Conservation (phyloP, 805 yeast genomes). For the Nakazawaea molendinolei region DNA sequence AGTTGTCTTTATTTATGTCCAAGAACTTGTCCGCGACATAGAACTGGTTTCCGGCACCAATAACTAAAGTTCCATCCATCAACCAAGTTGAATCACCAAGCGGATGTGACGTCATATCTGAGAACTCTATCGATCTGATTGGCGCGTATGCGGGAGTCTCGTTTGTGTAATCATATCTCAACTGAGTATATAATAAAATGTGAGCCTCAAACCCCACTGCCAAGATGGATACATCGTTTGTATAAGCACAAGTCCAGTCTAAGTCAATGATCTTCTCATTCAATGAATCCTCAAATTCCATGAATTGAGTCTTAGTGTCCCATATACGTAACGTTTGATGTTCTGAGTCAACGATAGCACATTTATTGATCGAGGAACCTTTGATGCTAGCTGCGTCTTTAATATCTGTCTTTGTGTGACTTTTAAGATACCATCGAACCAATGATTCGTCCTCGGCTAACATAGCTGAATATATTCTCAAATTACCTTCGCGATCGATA, state of each 20-base stretch:
- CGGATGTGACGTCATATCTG: conserved; percentile 64
- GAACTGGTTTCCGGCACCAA: conserved; percentile 87
- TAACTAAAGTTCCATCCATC: conserved; percentile 66
- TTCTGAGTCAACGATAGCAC: conserved; percentile 62
- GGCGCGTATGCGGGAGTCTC: conserved; percentile 70
- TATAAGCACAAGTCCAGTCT: conserved; percentile 78
- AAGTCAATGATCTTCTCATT: conserved; percentile 48
- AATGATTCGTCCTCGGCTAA: conserved; percentile 17
- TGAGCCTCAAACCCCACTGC: conserved; percentile 69
- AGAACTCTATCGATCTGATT: conserved; percentile 65
- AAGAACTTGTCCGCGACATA: conserved; percentile 70
- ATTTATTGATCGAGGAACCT: conserved; percentile 70
- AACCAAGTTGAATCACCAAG: conserved; percentile 92
- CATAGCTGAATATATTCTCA: conserved; percentile 40
- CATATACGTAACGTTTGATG: conserved; percentile 60
- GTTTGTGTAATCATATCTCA: conserved; percentile 85
- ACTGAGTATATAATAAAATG: conserved; percentile 68
- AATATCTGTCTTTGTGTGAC: conserved; percentile 50
- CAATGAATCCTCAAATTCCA: conserved; percentile 50
- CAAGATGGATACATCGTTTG: conserved; percentile 56
- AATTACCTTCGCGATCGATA: conserved; percentile 44
- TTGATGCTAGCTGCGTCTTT: conserved; percentile 45
- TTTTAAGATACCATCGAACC: conserved; percentile 50
- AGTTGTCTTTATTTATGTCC: conserved; percentile 42
- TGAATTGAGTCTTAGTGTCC: conserved; percentile 63